Conservation (phyloP, 179 eudicot genomes). For the Silene vulgaris region DNA sequence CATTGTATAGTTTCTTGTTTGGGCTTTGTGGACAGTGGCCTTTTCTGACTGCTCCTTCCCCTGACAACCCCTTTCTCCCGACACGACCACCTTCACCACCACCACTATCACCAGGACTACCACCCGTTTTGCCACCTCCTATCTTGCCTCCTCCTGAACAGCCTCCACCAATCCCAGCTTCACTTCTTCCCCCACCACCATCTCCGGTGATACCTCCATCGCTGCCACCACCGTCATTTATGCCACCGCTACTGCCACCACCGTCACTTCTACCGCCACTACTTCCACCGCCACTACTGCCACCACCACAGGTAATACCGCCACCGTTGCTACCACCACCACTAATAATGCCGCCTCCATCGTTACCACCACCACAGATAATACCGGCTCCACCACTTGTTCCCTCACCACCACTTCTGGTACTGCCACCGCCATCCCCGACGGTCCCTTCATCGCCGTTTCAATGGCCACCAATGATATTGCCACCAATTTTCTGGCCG, state of each 20-base stretch:
- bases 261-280: conserved; percentile 5
- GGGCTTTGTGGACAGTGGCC: conserved; percentile 56
- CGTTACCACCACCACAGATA: conserved; percentile 15
- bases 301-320: conserved; percentile 11
- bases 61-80: conserved; percentile 46
- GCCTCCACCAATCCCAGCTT: conserved; percentile 19
- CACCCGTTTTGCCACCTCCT: conserved; percentile 11
- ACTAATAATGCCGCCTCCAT: not conserved
- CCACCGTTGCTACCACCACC: conserved; percentile 21
- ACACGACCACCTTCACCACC: conserved; percentile 23
- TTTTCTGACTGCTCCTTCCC: conserved; percentile 40
- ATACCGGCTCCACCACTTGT: conserved; percentile 17
- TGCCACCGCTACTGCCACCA: conserved; percentile 13
- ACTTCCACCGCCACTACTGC: conserved; percentile 10
- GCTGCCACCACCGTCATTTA: not conserved
- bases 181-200: conserved; percentile 12
- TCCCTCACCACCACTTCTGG: conserved; percentile 15
- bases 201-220: not conserved
- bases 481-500: conserved; percentile 7
- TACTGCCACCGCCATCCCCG: conserved; percentile 24
- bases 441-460: conserved; percentile 7
- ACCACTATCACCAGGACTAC: conserved; percentile 22
- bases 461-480: conserved; percentile 4
- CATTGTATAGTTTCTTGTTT: conserved; percentile 42
- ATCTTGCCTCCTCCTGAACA: conserved; percentile 15